Evolutionary conservation across 768 basidiomycete genomes (phyloP).

Genomic region (Pleurotus pulmonarius): DNA sequence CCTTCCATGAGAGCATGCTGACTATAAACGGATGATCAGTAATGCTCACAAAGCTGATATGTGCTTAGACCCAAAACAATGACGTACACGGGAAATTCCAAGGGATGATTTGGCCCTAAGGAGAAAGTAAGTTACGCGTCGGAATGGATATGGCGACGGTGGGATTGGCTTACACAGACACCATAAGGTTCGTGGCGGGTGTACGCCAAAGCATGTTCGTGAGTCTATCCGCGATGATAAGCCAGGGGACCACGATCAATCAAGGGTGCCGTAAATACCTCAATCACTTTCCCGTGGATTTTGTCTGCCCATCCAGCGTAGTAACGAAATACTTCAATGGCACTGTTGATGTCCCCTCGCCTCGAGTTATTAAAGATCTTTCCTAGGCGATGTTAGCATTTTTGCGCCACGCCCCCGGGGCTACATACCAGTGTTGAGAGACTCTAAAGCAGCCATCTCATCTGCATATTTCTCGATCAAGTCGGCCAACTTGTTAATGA

Average conservation of each 20-base stretch:
- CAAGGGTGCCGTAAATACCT: conserved; percentile 21
- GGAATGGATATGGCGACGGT: background rate
- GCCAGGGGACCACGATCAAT: conserved; percentile 16
- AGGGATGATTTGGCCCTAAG: conserved; percentile 51
- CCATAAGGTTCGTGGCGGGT: conserved; percentile 67
- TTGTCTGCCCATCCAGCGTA: conserved; percentile 94
- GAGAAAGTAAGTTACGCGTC: background rate
- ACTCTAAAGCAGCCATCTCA: conserved; percentile 70
- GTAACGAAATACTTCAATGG: conserved; percentile 59
- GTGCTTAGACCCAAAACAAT: background rate
- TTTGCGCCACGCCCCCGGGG: conserved; percentile 7
- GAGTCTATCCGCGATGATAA: conserved; percentile 33
- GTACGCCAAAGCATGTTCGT: conserved; percentile 55
- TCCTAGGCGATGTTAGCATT: conserved; percentile 26
- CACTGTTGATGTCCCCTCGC: conserved; percentile 41
- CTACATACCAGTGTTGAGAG: conserved; percentile 57
- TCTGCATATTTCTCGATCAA: conserved; percentile 60
- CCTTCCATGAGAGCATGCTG: conserved; percentile 24
- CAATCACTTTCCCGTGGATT: conserved; percentile 70
- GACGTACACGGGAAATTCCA: conserved; percentile 48
- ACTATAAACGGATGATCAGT: background rate
- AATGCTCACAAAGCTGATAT: no score
- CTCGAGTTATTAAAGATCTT: conserved; percentile 52
- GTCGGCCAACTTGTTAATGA: conserved; percentile 61
- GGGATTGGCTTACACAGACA: conserved; percentile 31